Evolutionary conservation across 768 basidiomycete genomes (phyloP).

Genomic region (Hemileccinum impolitum): DNA sequence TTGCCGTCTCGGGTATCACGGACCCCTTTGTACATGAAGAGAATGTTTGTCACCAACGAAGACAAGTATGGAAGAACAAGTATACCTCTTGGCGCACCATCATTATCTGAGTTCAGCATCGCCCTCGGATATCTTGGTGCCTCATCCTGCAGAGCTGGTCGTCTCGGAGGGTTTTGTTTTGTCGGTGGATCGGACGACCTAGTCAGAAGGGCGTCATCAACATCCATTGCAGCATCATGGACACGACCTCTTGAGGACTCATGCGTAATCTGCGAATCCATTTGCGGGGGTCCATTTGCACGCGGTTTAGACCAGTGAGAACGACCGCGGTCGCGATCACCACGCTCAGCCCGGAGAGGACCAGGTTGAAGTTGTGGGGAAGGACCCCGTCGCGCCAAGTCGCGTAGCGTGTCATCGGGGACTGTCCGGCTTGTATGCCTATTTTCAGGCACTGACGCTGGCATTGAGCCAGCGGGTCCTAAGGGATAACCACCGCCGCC

Average conservation of each 20-base stretch:
- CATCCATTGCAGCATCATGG: conserved; percentile 22
- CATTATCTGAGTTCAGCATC: conserved; percentile 29
- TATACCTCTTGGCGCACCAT: conserved; percentile 16
- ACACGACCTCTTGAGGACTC: conserved; percentile 23
- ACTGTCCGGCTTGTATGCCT: conserved; percentile 1
- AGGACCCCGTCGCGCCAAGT: conserved; percentile 12
- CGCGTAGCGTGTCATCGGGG: conserved; percentile 4
- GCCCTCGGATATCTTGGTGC: conserved; percentile 36
- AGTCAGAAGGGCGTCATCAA: conserved; percentile 24
- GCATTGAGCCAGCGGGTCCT: neutral
- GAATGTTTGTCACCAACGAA: neutral
- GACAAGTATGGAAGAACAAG: neutral
- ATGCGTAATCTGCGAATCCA: conserved; percentile 13
- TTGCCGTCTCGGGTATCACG: conserved; percentile 20
- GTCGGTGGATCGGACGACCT: conserved; percentile 18
- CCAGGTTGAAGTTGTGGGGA: conserved; percentile 10
- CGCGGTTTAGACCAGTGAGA: conserved; percentile 14
- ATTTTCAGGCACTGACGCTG: conserved; percentile 8
- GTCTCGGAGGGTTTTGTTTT: conserved; percentile 15
- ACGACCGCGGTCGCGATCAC: conserved; percentile 16
- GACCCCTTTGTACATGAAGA: neutral
- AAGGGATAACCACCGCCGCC: conserved; percentile 8
- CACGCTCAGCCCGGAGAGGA: conserved; percentile 5
- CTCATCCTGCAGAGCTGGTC: conserved; percentile 24
- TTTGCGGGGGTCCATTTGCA: conserved; percentile 8